These are phyloP conservation scores for Phytophthora pseudosyringae DNA, from an alignment of 352 stramenopile genomes.

Conservation along the genomic window DNA sequence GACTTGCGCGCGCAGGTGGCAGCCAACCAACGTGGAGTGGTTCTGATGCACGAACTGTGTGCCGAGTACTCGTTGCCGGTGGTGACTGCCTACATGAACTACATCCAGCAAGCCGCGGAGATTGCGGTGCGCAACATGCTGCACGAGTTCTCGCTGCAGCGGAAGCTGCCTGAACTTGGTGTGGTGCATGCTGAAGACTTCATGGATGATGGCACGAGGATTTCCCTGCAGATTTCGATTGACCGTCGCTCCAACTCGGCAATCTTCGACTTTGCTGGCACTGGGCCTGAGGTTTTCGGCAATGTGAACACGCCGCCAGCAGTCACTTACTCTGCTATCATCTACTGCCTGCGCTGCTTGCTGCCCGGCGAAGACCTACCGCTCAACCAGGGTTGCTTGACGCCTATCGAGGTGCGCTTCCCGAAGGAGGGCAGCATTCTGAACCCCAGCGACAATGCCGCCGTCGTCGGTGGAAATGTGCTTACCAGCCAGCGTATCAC, in stretches of 20 bases:
- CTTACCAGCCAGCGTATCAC: constrained; percentile 98
- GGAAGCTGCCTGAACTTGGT: constrained; percentile 79
- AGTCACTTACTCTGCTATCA: constrained; percentile 98
- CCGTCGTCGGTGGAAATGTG: constrained; percentile 98
- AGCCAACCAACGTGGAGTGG: constrained; percentile 97
- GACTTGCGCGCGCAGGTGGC: constrained; percentile 98
- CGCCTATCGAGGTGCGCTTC: constrained; percentile 97
- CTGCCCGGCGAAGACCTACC: constrained; percentile 95
- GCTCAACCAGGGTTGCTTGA: constrained; percentile 97
- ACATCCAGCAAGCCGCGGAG: constrained; percentile 97
- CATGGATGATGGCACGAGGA: constrained; percentile 99
- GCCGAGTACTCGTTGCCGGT: constrained; percentile 95
- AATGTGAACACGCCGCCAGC: constrained; percentile 99
- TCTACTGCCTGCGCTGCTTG: constrained; percentile 98
- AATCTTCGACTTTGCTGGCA: constrained; percentile 98
- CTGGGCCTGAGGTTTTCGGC: constrained; percentile 96
- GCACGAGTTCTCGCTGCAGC: constrained; percentile 90
- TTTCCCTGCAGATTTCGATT: constrained; percentile 96
- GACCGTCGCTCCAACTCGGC: constrained; percentile 91
- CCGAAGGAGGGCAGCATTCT: constrained; percentile 92
- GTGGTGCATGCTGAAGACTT: constrained; percentile 96
- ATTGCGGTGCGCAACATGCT: constrained; percentile 96
- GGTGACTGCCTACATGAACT: constrained; percentile 98
- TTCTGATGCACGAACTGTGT: constrained; percentile 95
- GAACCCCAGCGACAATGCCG: constrained; percentile 95